Evolutionary conservation across 2,329 filamentous ascomycete species (phyloP).

Genomic region (Orbilia oligospora): DNA sequence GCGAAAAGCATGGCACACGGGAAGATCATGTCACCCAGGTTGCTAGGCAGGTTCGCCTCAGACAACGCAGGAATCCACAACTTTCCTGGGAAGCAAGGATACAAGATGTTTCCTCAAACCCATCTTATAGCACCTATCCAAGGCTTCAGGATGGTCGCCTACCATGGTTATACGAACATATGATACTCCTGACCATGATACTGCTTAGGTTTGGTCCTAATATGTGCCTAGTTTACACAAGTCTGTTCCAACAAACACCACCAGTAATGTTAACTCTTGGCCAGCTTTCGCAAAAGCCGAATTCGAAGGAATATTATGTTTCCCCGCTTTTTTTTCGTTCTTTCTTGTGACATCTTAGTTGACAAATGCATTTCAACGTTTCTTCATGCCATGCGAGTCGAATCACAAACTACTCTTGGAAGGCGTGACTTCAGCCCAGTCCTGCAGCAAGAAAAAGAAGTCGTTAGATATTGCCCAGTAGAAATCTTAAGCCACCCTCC

Average conservation of each 20-base stretch:
- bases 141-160: not conserved
- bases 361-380: conserved; percentile 41
- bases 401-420: conserved; percentile 35
- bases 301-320: conserved; percentile 8
- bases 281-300: conserved; percentile 27
- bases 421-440: not conserved
- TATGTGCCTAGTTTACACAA: not conserved
- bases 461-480: conserved; percentile 21
- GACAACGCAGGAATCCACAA: conserved; percentile 41
- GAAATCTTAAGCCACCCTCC: conserved; percentile 46
- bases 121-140: conserved; percentile 6
- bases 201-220: not conserved
- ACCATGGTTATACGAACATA: conserved; percentile 1
- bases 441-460: conserved; percentile 3
- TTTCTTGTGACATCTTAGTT: conserved; percentile 10
- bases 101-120: conserved; percentile 5
- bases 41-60: not conserved
- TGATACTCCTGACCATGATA: not conserved
- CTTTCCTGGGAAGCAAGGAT: conserved; percentile 19
- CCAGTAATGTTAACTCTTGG: too few species aligned
- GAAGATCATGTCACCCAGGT: conserved; percentile 26
- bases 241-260: too few species aligned
- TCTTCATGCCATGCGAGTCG: conserved; percentile 51
- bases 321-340: conserved; percentile 23
- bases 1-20: conserved; percentile 41